Conservation (phyloP, 495 filamentous ascomycete species). For the Lineolata rhizophorae region DNA sequence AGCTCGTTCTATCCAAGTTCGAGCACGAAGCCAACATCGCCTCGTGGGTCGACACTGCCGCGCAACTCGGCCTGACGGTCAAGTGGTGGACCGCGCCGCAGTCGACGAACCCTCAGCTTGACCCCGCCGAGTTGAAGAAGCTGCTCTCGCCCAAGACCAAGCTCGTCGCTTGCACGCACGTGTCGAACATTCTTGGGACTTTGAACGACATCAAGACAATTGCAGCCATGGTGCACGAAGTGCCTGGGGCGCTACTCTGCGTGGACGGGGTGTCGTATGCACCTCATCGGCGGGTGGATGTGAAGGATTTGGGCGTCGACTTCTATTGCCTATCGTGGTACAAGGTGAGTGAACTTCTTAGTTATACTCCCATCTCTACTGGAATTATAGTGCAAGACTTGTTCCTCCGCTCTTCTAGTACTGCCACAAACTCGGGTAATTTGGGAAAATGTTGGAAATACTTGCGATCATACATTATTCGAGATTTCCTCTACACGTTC, state of each 20-base stretch:
- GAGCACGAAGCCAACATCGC: slow-evolving; percentile 56
- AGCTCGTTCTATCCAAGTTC: slow-evolving; percentile 41
- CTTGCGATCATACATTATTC: too few relatives aligned
- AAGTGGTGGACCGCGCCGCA: slow-evolving; percentile 41
- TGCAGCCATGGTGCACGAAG: slow-evolving; percentile 26
- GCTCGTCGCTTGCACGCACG: slow-evolving; percentile 47
- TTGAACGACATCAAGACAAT: slow-evolving; percentile 39
- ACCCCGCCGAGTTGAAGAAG: slow-evolving; percentile 24
- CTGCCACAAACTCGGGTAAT: too few relatives aligned
- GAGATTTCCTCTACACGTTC: background rate
- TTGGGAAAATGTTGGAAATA: too few relatives aligned
- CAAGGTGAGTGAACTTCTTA: too few relatives aligned
- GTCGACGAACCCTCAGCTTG: slow-evolving; percentile 30
- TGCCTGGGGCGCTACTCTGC: slow-evolving; percentile 24
- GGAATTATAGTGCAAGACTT: too few relatives aligned
- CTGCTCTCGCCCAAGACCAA: slow-evolving; percentile 36
- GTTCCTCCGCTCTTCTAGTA: too few relatives aligned
- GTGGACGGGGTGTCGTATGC: slow-evolving; percentile 49
- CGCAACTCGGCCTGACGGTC: slow-evolving; percentile 28
- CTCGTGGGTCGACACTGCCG: slow-evolving; percentile 43
- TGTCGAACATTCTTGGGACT: slow-evolving; percentile 46
- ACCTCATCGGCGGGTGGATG: slow-evolving; percentile 45
- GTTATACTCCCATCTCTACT: background rate
- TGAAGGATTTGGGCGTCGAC: slow-evolving; percentile 41
- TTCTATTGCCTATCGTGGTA: slow-evolving; percentile 62